Conservation (phyloP, 352 stramenopile genomes). For the Hyaloperonospora brassicae region DNA sequence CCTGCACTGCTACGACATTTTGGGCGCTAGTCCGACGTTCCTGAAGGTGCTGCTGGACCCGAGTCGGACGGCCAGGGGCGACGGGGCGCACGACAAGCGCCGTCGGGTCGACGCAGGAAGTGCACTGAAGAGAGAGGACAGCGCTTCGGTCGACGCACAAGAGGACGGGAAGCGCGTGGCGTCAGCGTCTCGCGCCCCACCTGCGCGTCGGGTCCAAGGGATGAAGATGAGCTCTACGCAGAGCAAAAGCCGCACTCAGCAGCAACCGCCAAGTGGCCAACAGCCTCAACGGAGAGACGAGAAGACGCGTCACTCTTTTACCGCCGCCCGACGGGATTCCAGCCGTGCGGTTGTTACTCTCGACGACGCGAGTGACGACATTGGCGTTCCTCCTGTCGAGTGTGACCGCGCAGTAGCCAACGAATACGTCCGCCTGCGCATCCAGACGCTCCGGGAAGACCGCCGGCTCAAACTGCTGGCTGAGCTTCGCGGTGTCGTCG, state of each 20-base stretch:
- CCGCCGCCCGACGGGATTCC: background rate
- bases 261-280: conserved; percentile 5
- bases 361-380: conserved; percentile 12
- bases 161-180: conserved; percentile 15
- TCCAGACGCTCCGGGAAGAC: conserved; percentile 28
- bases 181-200: conserved; percentile 1
- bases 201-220: conserved; percentile 1
- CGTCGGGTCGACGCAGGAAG: conserved; percentile 7
- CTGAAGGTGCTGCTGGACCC: conserved; percentile 16
- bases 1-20: conserved; percentile 27
- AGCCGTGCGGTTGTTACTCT: conserved; percentile 15
- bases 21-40: conserved; percentile 14
- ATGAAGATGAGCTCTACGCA: conserved; percentile 11
- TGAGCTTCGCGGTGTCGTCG: conserved; percentile 31
- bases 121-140: conserved; percentile 11
- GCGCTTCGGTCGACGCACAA: conserved; percentile 12
- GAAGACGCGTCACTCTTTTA: background rate
- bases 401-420: conserved; percentile 23
- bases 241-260: conserved; percentile 1
- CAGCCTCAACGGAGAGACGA: background rate
- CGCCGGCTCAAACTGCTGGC: conserved; percentile 31
- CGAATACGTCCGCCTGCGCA: conserved; percentile 21
- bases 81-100: conserved; percentile 10
- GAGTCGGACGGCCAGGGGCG: background rate
- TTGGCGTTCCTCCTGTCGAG: conserved; percentile 9